Conservation (phyloP, 2,329 filamentous ascomycete genomes). For the Calonectria pteridis region DNA sequence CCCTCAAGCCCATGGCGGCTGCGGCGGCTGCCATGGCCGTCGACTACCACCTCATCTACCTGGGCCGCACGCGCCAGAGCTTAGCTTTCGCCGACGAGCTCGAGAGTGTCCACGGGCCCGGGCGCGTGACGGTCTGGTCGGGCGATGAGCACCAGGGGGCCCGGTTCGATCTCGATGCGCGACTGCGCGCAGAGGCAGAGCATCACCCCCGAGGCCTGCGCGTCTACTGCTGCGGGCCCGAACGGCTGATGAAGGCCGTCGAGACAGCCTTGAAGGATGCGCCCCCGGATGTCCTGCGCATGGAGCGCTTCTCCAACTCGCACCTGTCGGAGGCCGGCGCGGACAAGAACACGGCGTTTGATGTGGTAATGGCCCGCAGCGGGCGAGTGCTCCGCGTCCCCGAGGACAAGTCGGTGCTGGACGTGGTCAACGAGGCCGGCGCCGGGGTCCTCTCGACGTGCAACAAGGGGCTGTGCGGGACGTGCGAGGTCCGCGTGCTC, state of each 20-base stretch:
- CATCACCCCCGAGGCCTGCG: neutral
- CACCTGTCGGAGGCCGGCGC: neutral
- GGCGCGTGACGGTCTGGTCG: neutral
- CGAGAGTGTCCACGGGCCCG: neutral
- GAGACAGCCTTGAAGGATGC: neutral
- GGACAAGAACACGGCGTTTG: neutral
- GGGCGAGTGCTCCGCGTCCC: neutral
- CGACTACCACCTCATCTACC: neutral
- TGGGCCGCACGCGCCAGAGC: neutral
- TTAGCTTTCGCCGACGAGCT: neutral
- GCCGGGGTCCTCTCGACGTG: neutral
- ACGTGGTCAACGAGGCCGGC: neutral
- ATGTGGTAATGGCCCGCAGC: neutral
- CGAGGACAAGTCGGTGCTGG: neutral
- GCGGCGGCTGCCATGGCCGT: neutral
- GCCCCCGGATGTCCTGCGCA: neutral
- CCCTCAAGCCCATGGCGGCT: neutral
- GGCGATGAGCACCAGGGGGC: neutral
- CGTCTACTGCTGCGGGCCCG: constrained; percentile 3
- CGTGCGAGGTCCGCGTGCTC: constrained; percentile 9
- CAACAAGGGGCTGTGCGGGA: constrained; percentile 18
- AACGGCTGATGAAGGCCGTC: neutral
- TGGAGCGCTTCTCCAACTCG: neutral
- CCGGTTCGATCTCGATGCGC: neutral
- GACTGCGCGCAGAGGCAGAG: neutral